Conservation (phyloP, 2,329 filamentous ascomycete species). For the Aspergillus versicolor region DNA sequence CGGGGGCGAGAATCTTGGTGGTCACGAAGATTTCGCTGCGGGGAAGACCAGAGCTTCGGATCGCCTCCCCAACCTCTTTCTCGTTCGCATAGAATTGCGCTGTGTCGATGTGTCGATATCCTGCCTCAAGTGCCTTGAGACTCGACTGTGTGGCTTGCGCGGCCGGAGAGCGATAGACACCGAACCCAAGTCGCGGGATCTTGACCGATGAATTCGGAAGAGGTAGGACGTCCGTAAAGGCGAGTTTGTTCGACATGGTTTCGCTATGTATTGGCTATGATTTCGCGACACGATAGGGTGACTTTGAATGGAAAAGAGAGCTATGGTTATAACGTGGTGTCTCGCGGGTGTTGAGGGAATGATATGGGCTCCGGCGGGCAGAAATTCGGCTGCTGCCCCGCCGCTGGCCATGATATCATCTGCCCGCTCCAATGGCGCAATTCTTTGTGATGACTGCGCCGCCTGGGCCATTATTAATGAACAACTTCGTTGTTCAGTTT, state of each 20-base stretch:
- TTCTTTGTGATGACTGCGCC: not conserved
- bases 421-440: conserved; percentile 13
- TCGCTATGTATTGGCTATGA: not conserved
- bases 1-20: conserved; percentile 64
- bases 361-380: conserved; percentile 10
- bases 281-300: not conserved
- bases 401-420: conserved; percentile 22
- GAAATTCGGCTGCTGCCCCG: conserved; percentile 16
- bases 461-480: not conserved
- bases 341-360: conserved; percentile 3
- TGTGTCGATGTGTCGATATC: conserved; percentile 57
- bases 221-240: conserved; percentile 50
- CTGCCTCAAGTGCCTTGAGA: conserved; percentile 53
- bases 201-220: conserved; percentile 51
- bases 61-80: conserved; percentile 62
- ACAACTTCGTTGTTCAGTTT: not conserved
- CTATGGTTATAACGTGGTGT: conserved; percentile 1
- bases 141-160: conserved; percentile 59
- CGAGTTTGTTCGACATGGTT: conserved; percentile 37
- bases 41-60: conserved; percentile 56
- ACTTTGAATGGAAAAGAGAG: not conserved
- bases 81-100: conserved; percentile 73
- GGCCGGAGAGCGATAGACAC: conserved; percentile 63
- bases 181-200: conserved; percentile 70
- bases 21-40: conserved; percentile 64